Evolutionary conservation across 176 grass and related monocot genomes (phyloP).

Genomic region (Raddia distichophylla): DNA sequence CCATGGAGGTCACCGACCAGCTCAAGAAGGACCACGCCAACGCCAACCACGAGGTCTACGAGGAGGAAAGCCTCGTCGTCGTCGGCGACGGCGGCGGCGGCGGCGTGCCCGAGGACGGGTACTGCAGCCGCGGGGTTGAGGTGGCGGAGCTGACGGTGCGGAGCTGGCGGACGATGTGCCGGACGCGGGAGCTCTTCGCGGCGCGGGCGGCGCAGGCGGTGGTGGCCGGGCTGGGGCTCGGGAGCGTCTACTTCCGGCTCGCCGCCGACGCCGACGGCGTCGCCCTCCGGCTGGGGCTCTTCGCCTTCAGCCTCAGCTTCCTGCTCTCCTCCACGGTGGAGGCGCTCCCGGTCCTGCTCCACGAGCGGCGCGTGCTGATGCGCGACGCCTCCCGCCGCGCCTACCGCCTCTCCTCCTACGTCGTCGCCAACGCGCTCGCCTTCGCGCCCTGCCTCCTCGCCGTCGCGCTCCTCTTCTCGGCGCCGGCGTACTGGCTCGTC

Average conservation of each 20-base stretch:
- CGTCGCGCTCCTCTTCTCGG: constrained; percentile 72
- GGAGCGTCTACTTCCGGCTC: constrained; percentile 75
- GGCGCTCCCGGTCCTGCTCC: constrained; percentile 76
- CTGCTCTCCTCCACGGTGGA: constrained; percentile 95
- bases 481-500: constrained; percentile 71
- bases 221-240: constrained; percentile 72
- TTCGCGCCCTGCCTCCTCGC: constrained; percentile 87
- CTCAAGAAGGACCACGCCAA: constrained; percentile 44
- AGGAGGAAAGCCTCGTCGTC: constrained; percentile 8
- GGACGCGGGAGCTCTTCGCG: constrained; percentile 85
- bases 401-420: constrained; percentile 86
- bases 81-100: neutral
- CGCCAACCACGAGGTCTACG: neutral
- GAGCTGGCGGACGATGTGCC: constrained; percentile 82
- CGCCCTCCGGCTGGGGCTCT: constrained; percentile 75
- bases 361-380: constrained; percentile 90
- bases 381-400: constrained; percentile 67
- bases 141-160: constrained; percentile 57
- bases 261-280: constrained; percentile 54
- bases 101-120: constrained; percentile 30
- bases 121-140: constrained; percentile 60
- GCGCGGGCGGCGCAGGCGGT: constrained; percentile 79
- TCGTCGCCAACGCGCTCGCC: constrained; percentile 67
- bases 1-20: constrained; percentile 69
- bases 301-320: constrained; percentile 94